Evolutionary conservation across 768 basidiomycete genomes (phyloP).

Genomic region (Psilocybe subaeruginosa): DNA sequence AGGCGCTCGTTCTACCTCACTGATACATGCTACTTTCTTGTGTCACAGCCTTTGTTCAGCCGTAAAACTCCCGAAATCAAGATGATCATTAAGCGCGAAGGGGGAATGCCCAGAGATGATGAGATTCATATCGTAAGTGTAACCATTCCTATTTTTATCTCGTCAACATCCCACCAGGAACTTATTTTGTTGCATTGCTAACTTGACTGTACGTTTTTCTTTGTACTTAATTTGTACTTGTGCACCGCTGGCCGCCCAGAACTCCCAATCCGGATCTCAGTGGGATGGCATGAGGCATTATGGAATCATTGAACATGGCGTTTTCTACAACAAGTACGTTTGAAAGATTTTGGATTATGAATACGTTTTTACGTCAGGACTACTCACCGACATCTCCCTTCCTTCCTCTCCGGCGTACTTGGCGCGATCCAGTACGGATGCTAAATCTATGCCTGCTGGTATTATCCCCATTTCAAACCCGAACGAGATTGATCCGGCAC

Average conservation of each 20-base stretch:
- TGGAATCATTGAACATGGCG: conserved; percentile 50
- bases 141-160: background rate
- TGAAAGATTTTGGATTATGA: background rate
- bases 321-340: conserved; percentile 66
- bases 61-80: conserved; percentile 56
- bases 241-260: conserved; percentile 37
- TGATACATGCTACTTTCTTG: background rate
- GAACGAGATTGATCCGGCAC: conserved; percentile 44
- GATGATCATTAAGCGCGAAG: conserved; percentile 31
- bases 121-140: conserved; percentile 57
- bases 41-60: conserved; percentile 53
- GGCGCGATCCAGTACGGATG: conserved; percentile 25
- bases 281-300: conserved; percentile 72
- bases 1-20: background rate
- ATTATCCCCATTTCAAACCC: conserved; percentile 52
- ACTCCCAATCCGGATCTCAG: conserved; percentile 72
- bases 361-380: too few species aligned
- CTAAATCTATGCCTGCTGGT: conserved; percentile 45
- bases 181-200: background rate
- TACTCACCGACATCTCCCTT: background rate
- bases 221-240: background rate
- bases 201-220: background rate
- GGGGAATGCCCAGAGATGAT: conserved; percentile 44
- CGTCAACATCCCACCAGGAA: background rate
- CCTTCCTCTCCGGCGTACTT: background rate